Evolutionary conservation across 1,139 yeast genomes (phyloP).

Genomic region (Yamadazyma membranifaciens): DNA sequence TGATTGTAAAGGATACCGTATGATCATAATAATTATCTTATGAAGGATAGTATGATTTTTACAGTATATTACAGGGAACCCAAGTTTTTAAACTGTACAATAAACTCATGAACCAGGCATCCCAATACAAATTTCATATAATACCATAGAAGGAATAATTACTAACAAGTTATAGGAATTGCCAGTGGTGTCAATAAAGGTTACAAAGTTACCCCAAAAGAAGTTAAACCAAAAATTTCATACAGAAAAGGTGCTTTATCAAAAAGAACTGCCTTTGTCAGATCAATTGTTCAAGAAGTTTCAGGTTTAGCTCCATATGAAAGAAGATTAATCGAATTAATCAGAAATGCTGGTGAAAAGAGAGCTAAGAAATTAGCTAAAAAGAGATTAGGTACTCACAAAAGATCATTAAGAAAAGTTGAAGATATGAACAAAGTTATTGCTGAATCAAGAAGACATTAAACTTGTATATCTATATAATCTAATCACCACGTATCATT

Average conservation of each 20-base stretch:
- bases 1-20: too few relatives aligned
- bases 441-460: conserved; percentile 93
- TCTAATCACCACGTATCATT: conserved; percentile 10
- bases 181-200: conserved; percentile 99
- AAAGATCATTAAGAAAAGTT: conserved; percentile 99
- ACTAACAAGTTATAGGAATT: conserved; percentile 60
- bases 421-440: conserved; percentile 97
- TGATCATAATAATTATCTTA: too few relatives aligned
- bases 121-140: background rate
- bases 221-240: conserved; percentile 91
- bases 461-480: conserved; percentile 19
- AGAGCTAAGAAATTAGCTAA: conserved; percentile 99
- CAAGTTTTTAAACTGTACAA: too few relatives aligned
- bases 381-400: conserved; percentile 99
- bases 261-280: conserved; percentile 94
- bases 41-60: too few relatives aligned
- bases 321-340: conserved; percentile 98
- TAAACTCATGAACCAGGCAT: too few relatives aligned
- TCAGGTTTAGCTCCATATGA: conserved; percentile 99
- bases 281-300: conserved; percentile 95
- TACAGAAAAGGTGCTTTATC: conserved; percentile 97
- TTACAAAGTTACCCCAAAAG: conserved; percentile 93
- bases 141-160: background rate
- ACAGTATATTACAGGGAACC: too few relatives aligned
- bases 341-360: conserved; percentile 99